Conservation (phyloP, 768 basidiomycete species). For the Dioszegia crocea region DNA sequence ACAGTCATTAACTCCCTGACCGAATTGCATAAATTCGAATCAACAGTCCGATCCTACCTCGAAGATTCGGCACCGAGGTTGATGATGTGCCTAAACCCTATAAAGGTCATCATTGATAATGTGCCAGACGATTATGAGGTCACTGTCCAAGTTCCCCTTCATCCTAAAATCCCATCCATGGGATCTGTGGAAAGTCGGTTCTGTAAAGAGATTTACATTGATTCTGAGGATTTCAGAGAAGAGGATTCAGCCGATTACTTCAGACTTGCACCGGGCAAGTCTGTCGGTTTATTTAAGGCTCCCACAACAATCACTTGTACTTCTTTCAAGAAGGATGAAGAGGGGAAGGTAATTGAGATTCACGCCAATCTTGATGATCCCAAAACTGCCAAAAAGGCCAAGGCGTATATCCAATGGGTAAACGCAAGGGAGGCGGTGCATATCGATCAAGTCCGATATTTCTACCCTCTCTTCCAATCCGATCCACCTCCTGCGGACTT, state of each 20-base stretch:
- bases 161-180: conserved; percentile 85
- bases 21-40: conserved; percentile 83
- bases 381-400: conserved; percentile 60
- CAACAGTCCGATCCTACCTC: conserved; percentile 78
- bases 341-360: conserved; percentile 73
- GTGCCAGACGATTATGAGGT: conserved; percentile 76
- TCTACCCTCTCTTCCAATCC: conserved; percentile 89
- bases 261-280: conserved; percentile 94
- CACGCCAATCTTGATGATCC: conserved; percentile 71
- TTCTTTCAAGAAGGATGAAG: conserved; percentile 73
- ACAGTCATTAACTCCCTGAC: conserved; percentile 79
- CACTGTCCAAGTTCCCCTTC: conserved; percentile 83
- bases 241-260: conserved; percentile 89
- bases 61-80: conserved; percentile 82
- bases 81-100: conserved; percentile 81
- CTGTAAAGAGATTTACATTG: conserved; percentile 85
- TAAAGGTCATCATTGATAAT: conserved; percentile 89
- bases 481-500: conserved; percentile 89
- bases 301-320: conserved; percentile 88
- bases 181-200: conserved; percentile 71
- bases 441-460: conserved; percentile 85
- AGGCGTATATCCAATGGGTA: conserved; percentile 93
- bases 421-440: conserved; percentile 53
- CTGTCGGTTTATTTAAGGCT: conserved; percentile 91
- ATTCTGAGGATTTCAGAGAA: conserved; percentile 85